Evolutionary conservation across 331 rosid genomes (phyloP).

Genomic region (Acacia concinna): DNA sequence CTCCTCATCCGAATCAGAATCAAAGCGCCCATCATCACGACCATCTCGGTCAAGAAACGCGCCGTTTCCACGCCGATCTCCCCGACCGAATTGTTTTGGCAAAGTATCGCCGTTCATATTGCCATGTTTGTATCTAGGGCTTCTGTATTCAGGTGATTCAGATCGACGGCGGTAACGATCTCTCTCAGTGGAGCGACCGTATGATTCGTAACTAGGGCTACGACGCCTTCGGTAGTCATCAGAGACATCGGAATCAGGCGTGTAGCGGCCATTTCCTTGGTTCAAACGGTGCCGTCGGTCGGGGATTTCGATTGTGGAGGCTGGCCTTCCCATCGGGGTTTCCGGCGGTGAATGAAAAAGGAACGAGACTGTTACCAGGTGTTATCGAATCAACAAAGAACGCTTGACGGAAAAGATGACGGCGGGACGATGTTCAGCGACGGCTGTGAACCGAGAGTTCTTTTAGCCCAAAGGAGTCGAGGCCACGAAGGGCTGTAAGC

Average conservation of each 20-base stretch:
- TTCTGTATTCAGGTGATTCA: slow-evolving; percentile 48
- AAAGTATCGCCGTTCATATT: slow-evolving; percentile 30
- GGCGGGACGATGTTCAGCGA: not conserved
- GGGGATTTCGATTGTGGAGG: slow-evolving; percentile 46
- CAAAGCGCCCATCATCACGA: slow-evolving; percentile 42
- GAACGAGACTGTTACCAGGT: not conserved
- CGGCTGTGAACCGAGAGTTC: not conserved
- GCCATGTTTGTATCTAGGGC: slow-evolving; percentile 50
- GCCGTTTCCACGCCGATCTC: slow-evolving; percentile 36
- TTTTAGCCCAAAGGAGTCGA: too few relatives aligned
- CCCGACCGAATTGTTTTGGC: slow-evolving; percentile 70
- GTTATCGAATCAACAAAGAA: not conserved
- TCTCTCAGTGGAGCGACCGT: slow-evolving; percentile 30
- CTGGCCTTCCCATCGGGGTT: slow-evolving; percentile 40
- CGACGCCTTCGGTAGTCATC: slow-evolving; percentile 52
- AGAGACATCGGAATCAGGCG: slow-evolving; percentile 50
- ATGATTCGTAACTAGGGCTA: slow-evolving; percentile 73
- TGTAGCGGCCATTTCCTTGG: slow-evolving; percentile 34
- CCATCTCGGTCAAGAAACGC: slow-evolving; percentile 47
- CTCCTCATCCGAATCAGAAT: slow-evolving; percentile 78
- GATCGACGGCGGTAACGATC: slow-evolving; percentile 40
- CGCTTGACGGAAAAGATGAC: not conserved
- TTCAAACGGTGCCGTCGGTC: slow-evolving; percentile 40
- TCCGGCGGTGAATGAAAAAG: not conserved
- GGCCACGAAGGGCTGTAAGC: too few relatives aligned